Evolutionary conservation across 163 green algal genomes (phyloP).

Genomic region (Chlorella variabilis): DNA sequence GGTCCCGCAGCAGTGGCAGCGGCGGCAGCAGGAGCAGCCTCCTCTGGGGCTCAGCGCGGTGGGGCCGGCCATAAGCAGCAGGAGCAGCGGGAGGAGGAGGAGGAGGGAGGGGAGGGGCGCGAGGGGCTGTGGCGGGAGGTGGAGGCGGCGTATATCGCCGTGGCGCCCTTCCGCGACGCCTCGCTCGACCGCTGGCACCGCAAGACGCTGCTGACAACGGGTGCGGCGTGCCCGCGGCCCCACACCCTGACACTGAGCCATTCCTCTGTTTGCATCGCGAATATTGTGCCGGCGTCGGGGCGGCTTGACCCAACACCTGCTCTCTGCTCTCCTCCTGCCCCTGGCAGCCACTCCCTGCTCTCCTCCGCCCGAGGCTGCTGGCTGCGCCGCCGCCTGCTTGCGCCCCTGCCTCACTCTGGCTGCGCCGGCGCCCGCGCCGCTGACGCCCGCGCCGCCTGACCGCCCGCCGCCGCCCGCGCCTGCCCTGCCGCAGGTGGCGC

Average conservation of each 20-base stretch:
- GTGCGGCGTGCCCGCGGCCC: slow-evolving; percentile 36
- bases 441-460: neutral
- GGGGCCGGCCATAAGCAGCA: neutral
- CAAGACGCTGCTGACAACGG: slow-evolving; percentile 69
- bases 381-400: too few relatives aligned
- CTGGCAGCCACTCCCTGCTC: too few relatives aligned
- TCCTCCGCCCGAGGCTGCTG: too few relatives aligned
- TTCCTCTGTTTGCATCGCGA: too few relatives aligned
- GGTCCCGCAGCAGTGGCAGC: neutral
- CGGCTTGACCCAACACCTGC: too few relatives aligned
- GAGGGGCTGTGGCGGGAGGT: slow-evolving; percentile 50
- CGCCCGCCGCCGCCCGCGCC: too few relatives aligned
- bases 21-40: slow-evolving; percentile 18
- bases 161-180: slow-evolving; percentile 66
- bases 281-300: too few relatives aligned
- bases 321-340: too few relatives aligned
- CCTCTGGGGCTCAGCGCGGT: too few relatives aligned
- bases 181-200: slow-evolving; percentile 82
- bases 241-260: too few relatives aligned
- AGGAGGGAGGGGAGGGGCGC: neutral
- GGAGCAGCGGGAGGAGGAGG: neutral
- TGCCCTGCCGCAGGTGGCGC: slow-evolving; percentile 28
- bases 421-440: too few relatives aligned
- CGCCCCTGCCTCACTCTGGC: too few relatives aligned
- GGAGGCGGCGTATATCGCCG: slow-evolving; percentile 39